A percentile compares a stretch with the other conserved stretches of the same genome.
Conservation (phyloP, 2,329 filamentous ascomycete genomes). For the Fusarium luffae region DNA sequence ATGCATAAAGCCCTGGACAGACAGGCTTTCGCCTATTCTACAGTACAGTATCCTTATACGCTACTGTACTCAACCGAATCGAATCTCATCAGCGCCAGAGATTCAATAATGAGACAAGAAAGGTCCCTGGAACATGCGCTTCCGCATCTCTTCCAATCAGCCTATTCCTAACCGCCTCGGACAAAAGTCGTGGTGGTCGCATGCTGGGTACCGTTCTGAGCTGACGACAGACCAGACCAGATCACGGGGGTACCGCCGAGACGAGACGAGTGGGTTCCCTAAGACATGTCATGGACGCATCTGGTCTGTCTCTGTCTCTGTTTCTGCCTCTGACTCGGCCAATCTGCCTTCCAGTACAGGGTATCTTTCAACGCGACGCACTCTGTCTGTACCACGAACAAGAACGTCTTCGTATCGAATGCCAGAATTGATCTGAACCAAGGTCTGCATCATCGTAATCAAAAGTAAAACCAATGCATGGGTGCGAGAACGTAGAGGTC, state of each 20-base stretch:
- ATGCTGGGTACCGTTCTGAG: slow-evolving; percentile 42
- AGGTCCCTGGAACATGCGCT: slow-evolving; percentile 30
- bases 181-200: slow-evolving; percentile 32
- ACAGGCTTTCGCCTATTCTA: not conserved
- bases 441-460: not conserved
- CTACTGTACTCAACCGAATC: not conserved
- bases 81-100: slow-evolving; percentile 19
- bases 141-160: slow-evolving; percentile 36
- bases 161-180: slow-evolving; percentile 16
- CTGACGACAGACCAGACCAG: slow-evolving; percentile 41
- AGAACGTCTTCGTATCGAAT: slow-evolving; percentile 20
- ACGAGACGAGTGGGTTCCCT: slow-evolving; percentile 26
- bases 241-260: slow-evolving; percentile 38
- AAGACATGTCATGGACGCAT: slow-evolving; percentile 29
- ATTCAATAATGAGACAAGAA: slow-evolving; percentile 28
- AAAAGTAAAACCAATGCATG: slow-evolving; percentile 5
- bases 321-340: slow-evolving; percentile 18
- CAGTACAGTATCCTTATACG: not conserved
- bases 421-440: slow-evolving; percentile 10
- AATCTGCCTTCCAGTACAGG: not conserved
- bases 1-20: slow-evolving; percentile 28
- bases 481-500: slow-evolving; percentile 10
- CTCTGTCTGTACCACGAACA: slow-evolving; percentile 19
- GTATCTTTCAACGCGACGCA: slow-evolving; percentile 25
- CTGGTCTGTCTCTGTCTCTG: not conserved